A percentile compares a stretch with the other conserved stretches of the same genome.
These are phyloP conservation scores for Starmerella etchellsii DNA, from an alignment of 805 yeast genomes.

Conservation along the genomic window DNA sequence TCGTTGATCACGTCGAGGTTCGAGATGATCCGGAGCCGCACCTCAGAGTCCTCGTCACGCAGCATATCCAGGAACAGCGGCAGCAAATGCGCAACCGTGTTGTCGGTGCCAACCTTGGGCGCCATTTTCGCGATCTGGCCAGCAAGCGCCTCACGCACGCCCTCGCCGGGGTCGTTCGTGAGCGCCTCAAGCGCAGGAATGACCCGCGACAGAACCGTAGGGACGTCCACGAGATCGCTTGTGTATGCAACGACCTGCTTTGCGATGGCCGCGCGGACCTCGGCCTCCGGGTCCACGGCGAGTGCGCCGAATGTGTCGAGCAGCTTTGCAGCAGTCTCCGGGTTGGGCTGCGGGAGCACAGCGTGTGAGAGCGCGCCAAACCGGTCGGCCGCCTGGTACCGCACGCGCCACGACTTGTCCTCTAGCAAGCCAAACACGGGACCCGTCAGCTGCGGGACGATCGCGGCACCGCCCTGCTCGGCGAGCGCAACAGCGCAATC, in stretches of 20 bases:
- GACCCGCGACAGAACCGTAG: slow-evolving; percentile 50
- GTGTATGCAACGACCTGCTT: slow-evolving; percentile 63
- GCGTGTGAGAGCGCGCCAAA: slow-evolving; percentile 60
- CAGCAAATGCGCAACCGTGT: slow-evolving; percentile 65
- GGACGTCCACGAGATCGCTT: slow-evolving; percentile 27
- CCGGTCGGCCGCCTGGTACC: slow-evolving; percentile 95
- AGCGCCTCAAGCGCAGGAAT: slow-evolving; percentile 73
- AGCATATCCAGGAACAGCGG: slow-evolving; percentile 88
- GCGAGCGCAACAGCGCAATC: slow-evolving; percentile 78
- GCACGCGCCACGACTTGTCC: slow-evolving; percentile 95
- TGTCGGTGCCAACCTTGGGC: slow-evolving; percentile 70
- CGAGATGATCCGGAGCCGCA: slow-evolving; percentile 83
- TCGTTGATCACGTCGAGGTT: slow-evolving; percentile 85
- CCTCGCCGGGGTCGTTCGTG: slow-evolving; percentile 83
- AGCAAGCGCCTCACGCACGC: slow-evolving; percentile 87
- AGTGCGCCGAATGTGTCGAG: slow-evolving; percentile 61
- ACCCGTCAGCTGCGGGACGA: slow-evolving; percentile 22
- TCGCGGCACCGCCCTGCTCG: slow-evolving; percentile 19
- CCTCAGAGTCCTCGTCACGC: slow-evolving; percentile 94
- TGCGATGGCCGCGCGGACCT: slow-evolving; percentile 88
- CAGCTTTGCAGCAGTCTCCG: slow-evolving; percentile 30
- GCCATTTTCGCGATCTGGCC: slow-evolving; percentile 76
- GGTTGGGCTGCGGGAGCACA: slow-evolving; percentile 28
- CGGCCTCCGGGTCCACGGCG: slow-evolving; percentile 89
- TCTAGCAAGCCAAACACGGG: slow-evolving; percentile 56